These are phyloP conservation scores for Ophiostoma sp. DNA, from an alignment of 2,329 filamentous ascomycete genomes.

Conservation along the genomic window DNA sequence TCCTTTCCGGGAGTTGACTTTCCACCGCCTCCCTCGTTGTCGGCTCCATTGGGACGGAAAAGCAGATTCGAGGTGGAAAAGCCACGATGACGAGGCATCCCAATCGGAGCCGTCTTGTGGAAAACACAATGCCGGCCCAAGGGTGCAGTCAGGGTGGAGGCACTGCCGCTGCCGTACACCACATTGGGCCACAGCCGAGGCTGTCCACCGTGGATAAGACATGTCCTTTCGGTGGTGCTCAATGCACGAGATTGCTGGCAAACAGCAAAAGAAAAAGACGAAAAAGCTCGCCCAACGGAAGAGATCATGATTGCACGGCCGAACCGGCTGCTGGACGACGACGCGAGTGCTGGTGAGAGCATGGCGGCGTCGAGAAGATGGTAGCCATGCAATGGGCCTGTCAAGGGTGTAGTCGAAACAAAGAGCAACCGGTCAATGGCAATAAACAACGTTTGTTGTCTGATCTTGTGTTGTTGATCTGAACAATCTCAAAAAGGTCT, in stretches of 20 bases:
- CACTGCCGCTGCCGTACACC: too few species aligned
- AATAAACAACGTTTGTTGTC: neutral
- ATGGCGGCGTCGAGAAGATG: neutral
- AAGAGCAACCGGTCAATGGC: neutral
- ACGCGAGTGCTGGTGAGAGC: constrained; percentile 23
- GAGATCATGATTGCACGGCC: constrained; percentile 12
- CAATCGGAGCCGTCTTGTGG: constrained; percentile 47
- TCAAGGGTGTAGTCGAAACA: neutral
- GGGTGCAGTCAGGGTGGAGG: neutral
- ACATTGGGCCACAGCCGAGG: neutral
- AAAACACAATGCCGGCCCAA: constrained; percentile 8
- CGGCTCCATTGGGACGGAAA: constrained; percentile 45
- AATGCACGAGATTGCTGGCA: neutral
- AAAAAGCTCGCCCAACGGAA: neutral
- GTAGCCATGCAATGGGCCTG: constrained; percentile 13
- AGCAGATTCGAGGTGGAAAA: constrained; percentile 68
- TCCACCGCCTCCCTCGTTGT: neutral
- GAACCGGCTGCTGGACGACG: constrained; percentile 15
- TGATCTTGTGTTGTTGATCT: neutral
- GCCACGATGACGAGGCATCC: constrained; percentile 55
- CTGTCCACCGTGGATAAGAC: neutral
- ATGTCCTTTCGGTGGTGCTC: neutral
- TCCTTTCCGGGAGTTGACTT: neutral
- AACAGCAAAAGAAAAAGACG: neutral
- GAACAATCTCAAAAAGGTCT: neutral